Base-by-base conservation (phyloP, 306 rosid genomes). In the Glycine tomentella region DNA sequence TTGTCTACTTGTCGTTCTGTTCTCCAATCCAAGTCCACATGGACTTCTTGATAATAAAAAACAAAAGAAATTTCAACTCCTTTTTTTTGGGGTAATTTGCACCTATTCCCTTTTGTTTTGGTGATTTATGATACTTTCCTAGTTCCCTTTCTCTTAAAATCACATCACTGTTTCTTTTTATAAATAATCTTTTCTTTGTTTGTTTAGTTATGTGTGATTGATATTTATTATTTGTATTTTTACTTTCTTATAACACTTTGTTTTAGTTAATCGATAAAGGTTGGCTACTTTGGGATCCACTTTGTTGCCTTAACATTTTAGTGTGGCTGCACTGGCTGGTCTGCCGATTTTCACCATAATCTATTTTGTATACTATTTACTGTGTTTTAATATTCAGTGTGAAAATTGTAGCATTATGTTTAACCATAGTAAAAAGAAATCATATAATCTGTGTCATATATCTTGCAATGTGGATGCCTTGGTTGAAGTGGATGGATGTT, bases 401-500 rank as follows among this genome's bases (percentile, higher is more conserved):
- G 66, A 9, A 45, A 74, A 8, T 58, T 45, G 68, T 50, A 31
- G 53, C 46, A 67, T 36, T 12, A 42, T 75, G 38, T 33, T 59
- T 0, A 34, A 33, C 44, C 52, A 17, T 45, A 11, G 33, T 6
- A 16, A 51, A 69, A 58, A 62, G 31, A 25, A 44, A 25, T 25
- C 0, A 38, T 12, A 7, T 62, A n/a, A 52, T 72, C 33, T 58
- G 49, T 44, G 46, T 31, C 49, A 1, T 20, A 52, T 36, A n/a
- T 49, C 58, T n/a, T 52, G 36, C 74, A 51, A n/a, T 69, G 67
- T 62, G 81, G 16, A 72, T 10, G 36, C 65, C 11, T 72, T 16
- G 45, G n/a, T 12, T 82, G 64, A 59, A 61, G 42, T 76, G 76
- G 15, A 56, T 57, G 58, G 74, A 9, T 57, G 20, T 77, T 58